Conservation (phyloP, 1,284 basidiomycete genomes). For the Apiotrichum siamense region DNA sequence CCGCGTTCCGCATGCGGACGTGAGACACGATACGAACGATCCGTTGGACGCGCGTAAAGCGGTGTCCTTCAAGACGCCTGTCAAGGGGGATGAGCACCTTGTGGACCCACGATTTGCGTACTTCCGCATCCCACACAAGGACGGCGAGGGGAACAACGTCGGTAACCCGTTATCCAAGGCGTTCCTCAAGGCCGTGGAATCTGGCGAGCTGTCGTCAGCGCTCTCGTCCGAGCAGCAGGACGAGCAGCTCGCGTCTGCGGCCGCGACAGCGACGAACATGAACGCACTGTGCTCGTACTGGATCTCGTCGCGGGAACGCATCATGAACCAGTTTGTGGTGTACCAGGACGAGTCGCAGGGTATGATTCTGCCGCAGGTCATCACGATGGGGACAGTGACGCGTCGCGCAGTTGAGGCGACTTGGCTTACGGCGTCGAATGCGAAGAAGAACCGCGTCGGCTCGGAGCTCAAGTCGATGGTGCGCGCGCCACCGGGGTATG, state of each 20-base stretch:
- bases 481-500: conserved; percentile 84
- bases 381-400: conserved; percentile 98
- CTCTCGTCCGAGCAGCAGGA: conserved; percentile 39
- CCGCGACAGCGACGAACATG: conserved; percentile 79
- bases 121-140: conserved; percentile 93
- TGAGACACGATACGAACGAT: conserved; percentile 58
- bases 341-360: conserved; percentile 64
- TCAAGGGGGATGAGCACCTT: conserved; percentile 16
- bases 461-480: conserved; percentile 98
- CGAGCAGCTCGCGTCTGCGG: conserved; percentile 58
- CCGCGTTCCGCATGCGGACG: conserved; percentile 55
- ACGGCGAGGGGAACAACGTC: conserved; percentile 89
- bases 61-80: conserved; percentile 15
- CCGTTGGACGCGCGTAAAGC: conserved; percentile 41
- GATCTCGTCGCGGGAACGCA: conserved; percentile 89
- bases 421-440: conserved; percentile 97
- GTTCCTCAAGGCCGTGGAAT: conserved; percentile 81
- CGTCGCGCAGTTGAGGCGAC: conserved; percentile 96
- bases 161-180: conserved; percentile 85
- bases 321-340: conserved; percentile 88
- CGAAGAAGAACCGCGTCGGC: conserved; percentile 93
- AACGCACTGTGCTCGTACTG: conserved; percentile 96
- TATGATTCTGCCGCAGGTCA: conserved; percentile 90
- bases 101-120: conserved; percentile 49
- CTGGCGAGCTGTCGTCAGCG: conserved; percentile 63